phyloP scores from a whole-genome alignment of 805 yeast species.

The Candida lessepsii region DNA sequence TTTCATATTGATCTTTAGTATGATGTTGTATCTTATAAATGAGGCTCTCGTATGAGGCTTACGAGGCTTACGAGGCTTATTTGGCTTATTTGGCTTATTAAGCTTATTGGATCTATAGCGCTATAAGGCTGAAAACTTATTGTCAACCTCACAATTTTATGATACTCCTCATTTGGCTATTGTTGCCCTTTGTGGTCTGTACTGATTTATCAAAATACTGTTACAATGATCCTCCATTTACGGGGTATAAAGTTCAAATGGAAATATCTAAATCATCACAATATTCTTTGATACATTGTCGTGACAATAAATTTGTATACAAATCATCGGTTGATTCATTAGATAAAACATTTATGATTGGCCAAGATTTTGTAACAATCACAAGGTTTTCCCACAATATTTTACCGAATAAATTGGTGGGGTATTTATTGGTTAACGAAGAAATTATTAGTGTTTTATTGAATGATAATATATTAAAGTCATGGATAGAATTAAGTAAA shows the following conservation, averaged over 20 bases:
- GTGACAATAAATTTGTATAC: conserved; percentile 26
- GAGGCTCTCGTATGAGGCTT: too few relatives aligned
- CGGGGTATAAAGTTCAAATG: conserved; percentile 31
- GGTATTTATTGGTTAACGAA: conserved; percentile 14
- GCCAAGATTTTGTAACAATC: conserved; percentile 8
- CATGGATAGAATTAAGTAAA: conserved; percentile 29
- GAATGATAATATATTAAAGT: conserved; percentile 23
- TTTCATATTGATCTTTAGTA: too few relatives aligned
- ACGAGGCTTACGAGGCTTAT: too few relatives aligned
- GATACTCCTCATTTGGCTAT: too few relatives aligned
- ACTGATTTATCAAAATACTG: conserved; percentile 14
- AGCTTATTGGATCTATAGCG: too few relatives aligned
- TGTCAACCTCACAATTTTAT: too few relatives aligned
- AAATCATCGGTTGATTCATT: conserved; percentile 8
- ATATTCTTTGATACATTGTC: conserved; percentile 24
- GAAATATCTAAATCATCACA: conserved; percentile 9
- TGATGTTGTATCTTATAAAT: too few relatives aligned
- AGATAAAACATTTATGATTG: conserved; percentile 8
- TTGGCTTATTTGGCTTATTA: too few relatives aligned
- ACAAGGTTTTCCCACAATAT: conserved; percentile 8
- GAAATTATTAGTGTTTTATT: conserved; percentile 21
- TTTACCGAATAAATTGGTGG: conserved; percentile 27
- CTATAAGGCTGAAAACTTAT: too few relatives aligned
- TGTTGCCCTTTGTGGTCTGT: not conserved
- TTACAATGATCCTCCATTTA: conserved; percentile 13